Percentiles rank a stretch among this genome's conserved stretches.
These are phyloP conservation scores for Talaromyces amestolkiae DNA, from an alignment of 2,329 filamentous ascomycete genomes.

Conservation along the genomic window DNA sequence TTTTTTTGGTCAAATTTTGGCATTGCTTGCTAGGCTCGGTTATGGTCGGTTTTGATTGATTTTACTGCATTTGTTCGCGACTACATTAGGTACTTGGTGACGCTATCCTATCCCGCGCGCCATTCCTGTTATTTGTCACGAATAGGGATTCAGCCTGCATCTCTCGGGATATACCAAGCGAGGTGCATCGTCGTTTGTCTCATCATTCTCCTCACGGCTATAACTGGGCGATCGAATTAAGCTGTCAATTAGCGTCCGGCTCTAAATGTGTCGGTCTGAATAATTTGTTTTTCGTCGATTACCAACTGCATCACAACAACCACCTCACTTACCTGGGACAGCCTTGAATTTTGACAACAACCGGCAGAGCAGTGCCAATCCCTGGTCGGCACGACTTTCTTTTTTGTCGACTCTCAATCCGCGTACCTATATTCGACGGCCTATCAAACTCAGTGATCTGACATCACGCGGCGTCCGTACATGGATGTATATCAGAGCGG, in stretches of 20 bases:
- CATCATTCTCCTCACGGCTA: not conserved
- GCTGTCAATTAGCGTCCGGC: conserved; percentile 10
- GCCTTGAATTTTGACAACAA: not conserved
- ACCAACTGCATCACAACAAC: not conserved
- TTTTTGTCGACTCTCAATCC: not conserved
- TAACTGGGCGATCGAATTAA: conserved; percentile 8
- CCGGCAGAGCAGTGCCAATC: not conserved
- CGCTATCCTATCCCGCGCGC: not conserved
- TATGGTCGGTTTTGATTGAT: not conserved
- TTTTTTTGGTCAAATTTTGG: not conserved
- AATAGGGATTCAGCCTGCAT: not conserved
- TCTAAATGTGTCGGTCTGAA: conserved; percentile 5
- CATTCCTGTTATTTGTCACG: not conserved
- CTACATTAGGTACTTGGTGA: not conserved
- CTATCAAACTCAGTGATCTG: not conserved
- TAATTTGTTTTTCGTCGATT: not conserved
- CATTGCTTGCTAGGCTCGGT: not conserved
- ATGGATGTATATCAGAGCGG: not conserved
- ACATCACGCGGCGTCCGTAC: conserved; percentile 3
- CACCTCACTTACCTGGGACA: not conserved
- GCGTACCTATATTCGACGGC: not conserved
- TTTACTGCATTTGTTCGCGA: not conserved
- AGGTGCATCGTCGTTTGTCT: not conserved
- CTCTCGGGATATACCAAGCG: not conserved
- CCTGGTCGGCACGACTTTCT: not conserved